Evolutionary conservation across 257 asterid species (phyloP).

Genomic region (Linaria vulgaris): DNA sequence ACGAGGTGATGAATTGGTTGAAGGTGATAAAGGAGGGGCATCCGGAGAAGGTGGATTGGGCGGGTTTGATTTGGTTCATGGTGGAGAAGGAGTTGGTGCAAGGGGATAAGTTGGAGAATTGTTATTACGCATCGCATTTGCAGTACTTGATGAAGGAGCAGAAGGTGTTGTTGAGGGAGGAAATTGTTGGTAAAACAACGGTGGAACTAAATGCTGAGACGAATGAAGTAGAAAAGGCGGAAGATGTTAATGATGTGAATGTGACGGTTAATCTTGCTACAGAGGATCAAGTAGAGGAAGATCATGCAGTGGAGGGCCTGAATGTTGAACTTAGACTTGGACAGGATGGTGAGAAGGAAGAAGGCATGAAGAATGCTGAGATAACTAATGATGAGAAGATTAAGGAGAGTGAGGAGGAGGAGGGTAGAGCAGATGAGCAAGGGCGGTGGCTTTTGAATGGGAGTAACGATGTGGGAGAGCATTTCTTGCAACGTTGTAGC

Average conservation of each 20-base stretch:
- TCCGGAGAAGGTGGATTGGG: constrained; percentile 94
- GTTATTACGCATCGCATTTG: constrained; percentile 84
- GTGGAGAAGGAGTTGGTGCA: constrained; percentile 78
- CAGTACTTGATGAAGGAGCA: constrained; percentile 70
- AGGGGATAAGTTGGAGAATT: constrained; percentile 60
- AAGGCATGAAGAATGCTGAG: constrained; percentile 32
- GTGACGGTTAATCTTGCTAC: constrained; percentile 15
- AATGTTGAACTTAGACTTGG: constrained; percentile 79
- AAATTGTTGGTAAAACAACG: constrained; percentile 21
- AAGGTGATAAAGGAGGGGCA: constrained; percentile 64
- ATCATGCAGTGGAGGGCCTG: constrained; percentile 35
- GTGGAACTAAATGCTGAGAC: constrained; percentile 33
- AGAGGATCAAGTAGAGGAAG: constrained; percentile 28
- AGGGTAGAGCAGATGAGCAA: constrained; percentile 32
- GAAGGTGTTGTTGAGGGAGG: constrained; percentile 34
- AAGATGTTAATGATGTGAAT: constrained; percentile 25
- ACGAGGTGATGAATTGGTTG: constrained; percentile 60
- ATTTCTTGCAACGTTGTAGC: constrained; percentile 51
- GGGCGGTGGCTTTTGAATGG: constrained; percentile 58
- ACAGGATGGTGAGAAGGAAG: constrained; percentile 45
- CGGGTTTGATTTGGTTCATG: constrained; percentile 81
- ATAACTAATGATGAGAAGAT: constrained; percentile 50
- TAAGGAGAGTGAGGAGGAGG: constrained; percentile 36
- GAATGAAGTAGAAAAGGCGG: constrained; percentile 24
- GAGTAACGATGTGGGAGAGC: constrained; percentile 41